These are phyloP conservation scores for Guyanaporus albipodus DNA, from an alignment of 768 basidiomycete species.

Conservation along the genomic window DNA sequence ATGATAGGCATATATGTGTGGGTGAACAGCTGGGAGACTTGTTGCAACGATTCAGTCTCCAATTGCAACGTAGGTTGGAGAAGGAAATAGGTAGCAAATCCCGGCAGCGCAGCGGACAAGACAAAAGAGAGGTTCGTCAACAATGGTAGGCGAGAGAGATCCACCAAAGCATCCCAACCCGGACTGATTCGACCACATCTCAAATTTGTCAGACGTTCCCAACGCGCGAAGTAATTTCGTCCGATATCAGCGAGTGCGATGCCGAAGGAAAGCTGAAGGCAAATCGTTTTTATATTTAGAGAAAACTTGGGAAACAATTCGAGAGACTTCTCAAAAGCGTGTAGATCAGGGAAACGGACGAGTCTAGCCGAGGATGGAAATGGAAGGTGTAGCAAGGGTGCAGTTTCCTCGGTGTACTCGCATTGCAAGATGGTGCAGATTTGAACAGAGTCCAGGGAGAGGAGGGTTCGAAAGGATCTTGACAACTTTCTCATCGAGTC, in stretches of 20 bases:
- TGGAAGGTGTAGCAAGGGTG: neutral
- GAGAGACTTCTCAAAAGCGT: neutral
- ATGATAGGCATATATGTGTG: neutral
- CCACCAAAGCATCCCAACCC: neutral
- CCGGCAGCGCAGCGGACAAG: too few species aligned
- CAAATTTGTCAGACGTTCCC: neutral
- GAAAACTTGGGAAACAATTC: neutral
- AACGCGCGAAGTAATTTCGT: neutral
- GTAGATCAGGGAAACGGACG: neutral
- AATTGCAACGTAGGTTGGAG: neutral
- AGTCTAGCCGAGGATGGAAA: neutral
- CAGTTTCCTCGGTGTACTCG: neutral
- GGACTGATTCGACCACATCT: neutral
- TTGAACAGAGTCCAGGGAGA: neutral
- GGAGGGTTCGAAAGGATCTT: too few species aligned
- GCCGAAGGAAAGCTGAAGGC: neutral
- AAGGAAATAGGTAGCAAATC: neutral
- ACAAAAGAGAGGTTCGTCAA: neutral
- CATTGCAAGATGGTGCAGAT: neutral
- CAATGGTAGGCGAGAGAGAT: constrained; percentile 1
- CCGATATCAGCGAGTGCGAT: neutral
- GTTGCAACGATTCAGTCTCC: neutral
- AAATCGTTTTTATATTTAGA: neutral
- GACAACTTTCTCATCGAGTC: too few species aligned
- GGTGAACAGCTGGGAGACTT: neutral